Evolutionary conservation across 2,329 filamentous ascomycete species (phyloP), one percentile per base, ranked within the genome.

Genomic region (Aspergillus sp.): DNA sequence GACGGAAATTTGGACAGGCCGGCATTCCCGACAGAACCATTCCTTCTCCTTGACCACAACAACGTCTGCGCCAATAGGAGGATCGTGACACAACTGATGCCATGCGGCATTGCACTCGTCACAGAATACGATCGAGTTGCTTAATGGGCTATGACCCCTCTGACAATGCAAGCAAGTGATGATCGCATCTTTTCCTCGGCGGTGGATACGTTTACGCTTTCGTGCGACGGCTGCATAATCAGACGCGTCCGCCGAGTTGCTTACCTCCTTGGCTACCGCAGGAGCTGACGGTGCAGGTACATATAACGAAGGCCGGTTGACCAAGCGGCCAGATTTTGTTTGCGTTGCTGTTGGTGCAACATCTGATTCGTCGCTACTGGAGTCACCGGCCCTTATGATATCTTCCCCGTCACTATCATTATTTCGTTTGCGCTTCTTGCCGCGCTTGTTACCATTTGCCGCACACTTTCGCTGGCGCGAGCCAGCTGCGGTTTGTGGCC

Each of bases 51-150:
- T 81, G 62, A 91, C 84, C 38, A 82, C 82, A 50, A 93, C 84
- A 19, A 89, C 85, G 17, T 88, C 85, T 63, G 89, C 85, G n/a
- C 84, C 82, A 62, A 96, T 91, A 8, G 84, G 84, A 1, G 91
- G 91, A 60, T 90, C 84, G 73, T 96, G 91, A 70, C 91, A 96
- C 69, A 87, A 86, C 73, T 92, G 90, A 75, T 96, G 91, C 85
- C 91, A 96, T 45, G 88, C 86, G 30, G 83, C 82, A 72, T 91
- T 91, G 79, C 91, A 96, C 15, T 87, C 87, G 75, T 94, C 90
- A 78, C 91, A 96, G 74, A 93, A 92, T 2, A 95, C 91, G 72
- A 96, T 93, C 77, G 88, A 85, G 76, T 95, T 95, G 67, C 80
- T 86, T n/a, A 81, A 74, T 3, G 89, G 88, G 69, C 89, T 91